These are phyloP conservation scores for Austropuccinia psidii DNA, from an alignment of 1,284 basidiomycete species.

Conservation along the genomic window DNA sequence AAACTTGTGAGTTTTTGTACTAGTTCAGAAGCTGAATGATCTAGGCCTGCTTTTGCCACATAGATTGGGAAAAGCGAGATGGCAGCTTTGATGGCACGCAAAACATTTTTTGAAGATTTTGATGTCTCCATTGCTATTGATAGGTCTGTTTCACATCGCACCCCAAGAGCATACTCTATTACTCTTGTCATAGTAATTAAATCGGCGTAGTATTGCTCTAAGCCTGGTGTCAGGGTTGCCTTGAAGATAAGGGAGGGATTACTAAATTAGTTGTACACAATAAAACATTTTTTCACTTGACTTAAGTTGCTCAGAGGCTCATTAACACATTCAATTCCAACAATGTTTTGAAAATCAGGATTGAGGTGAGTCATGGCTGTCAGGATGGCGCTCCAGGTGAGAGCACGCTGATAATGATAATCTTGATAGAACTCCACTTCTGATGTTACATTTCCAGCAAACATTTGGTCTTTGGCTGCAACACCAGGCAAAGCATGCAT, in stretches of 20 bases:
- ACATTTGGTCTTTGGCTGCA: conserved; percentile 56
- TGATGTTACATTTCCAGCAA: conserved; percentile 61
- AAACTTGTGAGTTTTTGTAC: too few relatives aligned
- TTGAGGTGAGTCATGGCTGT: conserved; percentile 62
- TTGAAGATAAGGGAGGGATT: too few relatives aligned
- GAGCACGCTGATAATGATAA: conserved; percentile 63
- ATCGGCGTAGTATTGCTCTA: conserved; percentile 57
- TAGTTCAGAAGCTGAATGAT: background rate
- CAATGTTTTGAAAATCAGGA: conserved; percentile 59
- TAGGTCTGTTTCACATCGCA: conserved; percentile 44
- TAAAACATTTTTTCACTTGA: too few relatives aligned
- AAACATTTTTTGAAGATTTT: background rate
- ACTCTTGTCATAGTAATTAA: conserved; percentile 62
- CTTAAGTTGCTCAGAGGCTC: conserved; percentile 52
- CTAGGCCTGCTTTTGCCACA: conserved; percentile 23
- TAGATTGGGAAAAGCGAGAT: conserved; percentile 22
- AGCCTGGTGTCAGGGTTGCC: conserved; percentile 29
- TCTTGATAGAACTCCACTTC: conserved; percentile 65
- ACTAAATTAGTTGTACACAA: too few relatives aligned
- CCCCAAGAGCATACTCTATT: conserved; percentile 58
- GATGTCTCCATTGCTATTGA: background rate
- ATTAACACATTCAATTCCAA: conserved; percentile 64
- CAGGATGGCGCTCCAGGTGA: conserved; percentile 70
- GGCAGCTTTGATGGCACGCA: conserved; percentile 5
- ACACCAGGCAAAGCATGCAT: conserved; percentile 65